A percentile compares a stretch with the other conserved stretches of the same genome.
phyloP scores from a whole-genome alignment of 805 yeast species.

The Starmerella vitae region DNA sequence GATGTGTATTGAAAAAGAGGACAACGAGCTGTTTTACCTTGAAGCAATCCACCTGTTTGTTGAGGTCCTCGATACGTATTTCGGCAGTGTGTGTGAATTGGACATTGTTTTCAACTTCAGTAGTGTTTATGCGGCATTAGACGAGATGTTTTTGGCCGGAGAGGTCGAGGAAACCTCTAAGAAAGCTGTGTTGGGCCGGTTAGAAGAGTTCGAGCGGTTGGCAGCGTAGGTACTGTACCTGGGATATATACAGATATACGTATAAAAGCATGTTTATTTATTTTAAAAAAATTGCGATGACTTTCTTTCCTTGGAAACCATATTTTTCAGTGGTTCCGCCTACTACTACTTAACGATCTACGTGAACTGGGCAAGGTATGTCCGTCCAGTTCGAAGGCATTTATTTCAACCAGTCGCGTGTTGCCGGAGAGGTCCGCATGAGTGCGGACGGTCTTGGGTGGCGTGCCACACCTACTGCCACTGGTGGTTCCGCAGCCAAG shows the following conservation, averaged over 20 bases:
- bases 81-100: constrained; percentile 83
- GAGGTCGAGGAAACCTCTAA: constrained; percentile 81
- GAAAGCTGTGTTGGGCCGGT: constrained; percentile 46
- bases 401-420: constrained; percentile 72
- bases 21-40: constrained; percentile 68
- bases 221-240: no score
- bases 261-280: no score
- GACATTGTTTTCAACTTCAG: constrained; percentile 87
- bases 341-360: no score
- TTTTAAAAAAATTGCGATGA: no score
- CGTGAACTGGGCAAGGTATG: no score
- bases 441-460: constrained; percentile 97
- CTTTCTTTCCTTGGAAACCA: no score
- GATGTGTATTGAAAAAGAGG: constrained; percentile 64
- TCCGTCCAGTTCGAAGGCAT: constrained; percentile 71
- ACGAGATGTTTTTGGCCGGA: constrained; percentile 81
- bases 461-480: constrained; percentile 49
- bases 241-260: no score
- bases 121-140: constrained; percentile 67
- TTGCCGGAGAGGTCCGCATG: constrained; percentile 79
- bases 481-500: constrained; percentile 34
- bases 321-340: no score
- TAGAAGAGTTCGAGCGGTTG: constrained; percentile 49
- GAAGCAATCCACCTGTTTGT: constrained; percentile 81
- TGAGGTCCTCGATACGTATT: constrained; percentile 72